Conservation (phyloP, 2,329 filamentous ascomycete species). For the Fusarium decemcellulare region DNA sequence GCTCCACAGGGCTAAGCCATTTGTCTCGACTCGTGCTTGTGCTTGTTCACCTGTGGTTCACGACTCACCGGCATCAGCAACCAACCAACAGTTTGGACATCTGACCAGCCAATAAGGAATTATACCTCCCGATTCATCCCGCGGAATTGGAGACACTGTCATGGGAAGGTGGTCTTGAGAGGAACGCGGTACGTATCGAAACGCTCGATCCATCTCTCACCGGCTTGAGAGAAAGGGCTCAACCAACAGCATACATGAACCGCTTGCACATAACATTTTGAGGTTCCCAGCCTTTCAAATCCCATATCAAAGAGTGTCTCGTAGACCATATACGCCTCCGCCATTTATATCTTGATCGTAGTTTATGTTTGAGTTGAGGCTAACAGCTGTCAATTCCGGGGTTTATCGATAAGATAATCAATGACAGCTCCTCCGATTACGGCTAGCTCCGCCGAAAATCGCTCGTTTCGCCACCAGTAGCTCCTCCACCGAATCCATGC, state of each 20-base stretch:
- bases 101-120: slow-evolving; percentile 14
- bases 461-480: slow-evolving; percentile 6
- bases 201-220: not conserved
- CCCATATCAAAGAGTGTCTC: too few relatives aligned
- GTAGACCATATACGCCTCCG: too few relatives aligned
- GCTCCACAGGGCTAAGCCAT: slow-evolving; percentile 33
- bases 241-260: not conserved
- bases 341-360: not conserved
- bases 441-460: slow-evolving; percentile 27
- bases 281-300: too few relatives aligned
- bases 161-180: slow-evolving; percentile 19
- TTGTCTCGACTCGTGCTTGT: slow-evolving; percentile 18
- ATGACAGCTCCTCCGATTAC: slow-evolving; percentile 1
- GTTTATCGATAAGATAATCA: slow-evolving; percentile 35
- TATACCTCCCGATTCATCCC: not conserved
- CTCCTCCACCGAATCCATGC: slow-evolving; percentile 39
- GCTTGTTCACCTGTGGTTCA: slow-evolving; percentile 2
- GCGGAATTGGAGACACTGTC: slow-evolving; percentile 18
- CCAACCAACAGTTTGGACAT: not conserved
- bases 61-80: slow-evolving; percentile 5
- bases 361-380: not conserved
- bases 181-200: not conserved
- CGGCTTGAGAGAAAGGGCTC: not conserved
- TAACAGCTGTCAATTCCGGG: not conserved
- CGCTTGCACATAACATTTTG: too few relatives aligned